Base-by-base conservation (phyloP, 2,329 filamentous ascomycete species). In the Verticillium isaacii region DNA sequence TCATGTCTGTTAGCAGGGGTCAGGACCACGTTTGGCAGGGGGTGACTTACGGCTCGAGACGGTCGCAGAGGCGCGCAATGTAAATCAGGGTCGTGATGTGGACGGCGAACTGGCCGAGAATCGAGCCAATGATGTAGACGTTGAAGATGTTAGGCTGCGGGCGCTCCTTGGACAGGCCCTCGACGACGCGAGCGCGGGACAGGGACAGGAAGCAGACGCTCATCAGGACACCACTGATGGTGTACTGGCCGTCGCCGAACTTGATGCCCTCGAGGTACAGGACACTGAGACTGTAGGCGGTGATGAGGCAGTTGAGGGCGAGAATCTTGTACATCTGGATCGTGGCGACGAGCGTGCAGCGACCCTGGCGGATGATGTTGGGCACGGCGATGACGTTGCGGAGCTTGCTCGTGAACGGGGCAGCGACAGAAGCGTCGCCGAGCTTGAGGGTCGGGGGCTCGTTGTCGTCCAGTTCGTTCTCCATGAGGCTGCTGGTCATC, bases 241-340 rank as follows among this genome's bases (percentile, higher is more conserved):
- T 99, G 68, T 98, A 95, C 78, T 99, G 95, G 4, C 93, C 93
- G 73, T 99, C 95, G 61, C 95, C 93, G 73, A 99, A 99, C 80
- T 99, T 99, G 83, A 99, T 99, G 66, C 95, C 95, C 71, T 98
- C 94, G 1, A 99, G 86, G 72, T 99, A 99, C 62, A 99, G 83
- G 19, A 99, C 95, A 75, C 91, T 96, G 73, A 99, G 79, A 76
- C 92, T 97, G 86, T 99, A 99, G 41, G 95, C 95, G 69, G 92
- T 97, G 74, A 99, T 99, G 69, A 99, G 82, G 74, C 95, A 99
- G 82, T 99, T 99, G 63, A 99, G 82, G 8, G 95, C 95, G 59
- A 99, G 86, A 70, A 99, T 99, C 85, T 97, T 99, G 87, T 99
- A 99, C 94, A 99, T 99, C 81, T 99, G 95, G 67, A 99, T 98